phyloP scores from a whole-genome alignment of 345 rosid genomes.

The Aquilaria sinensis region DNA sequence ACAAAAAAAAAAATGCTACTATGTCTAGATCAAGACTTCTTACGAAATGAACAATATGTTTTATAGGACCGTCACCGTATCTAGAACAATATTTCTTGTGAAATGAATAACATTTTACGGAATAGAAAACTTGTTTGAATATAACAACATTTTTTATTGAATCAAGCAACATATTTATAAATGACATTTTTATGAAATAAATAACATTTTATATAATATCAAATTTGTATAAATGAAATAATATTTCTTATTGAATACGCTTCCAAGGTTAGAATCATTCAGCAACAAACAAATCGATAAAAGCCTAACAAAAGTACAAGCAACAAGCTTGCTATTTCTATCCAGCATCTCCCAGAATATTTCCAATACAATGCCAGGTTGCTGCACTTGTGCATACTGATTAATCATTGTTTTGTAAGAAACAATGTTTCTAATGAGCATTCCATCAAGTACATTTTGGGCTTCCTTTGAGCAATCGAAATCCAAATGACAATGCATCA shows the following conservation, averaged over 20 bases:
- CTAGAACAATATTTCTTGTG: no score
- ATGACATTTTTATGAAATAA: no score
- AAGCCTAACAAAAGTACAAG: constrained; percentile 33
- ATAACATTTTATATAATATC: no score
- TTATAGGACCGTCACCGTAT: no score
- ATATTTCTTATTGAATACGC: constrained; percentile 28
- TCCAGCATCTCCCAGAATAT: constrained; percentile 21
- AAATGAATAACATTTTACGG: no score
- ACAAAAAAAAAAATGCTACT: no score
- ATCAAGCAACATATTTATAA: constrained; percentile 25
- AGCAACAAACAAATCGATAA: constrained; percentile 22
- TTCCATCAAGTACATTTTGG: constrained; percentile 23
- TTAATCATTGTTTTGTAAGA: constrained; percentile 34
- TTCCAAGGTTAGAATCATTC: constrained; percentile 24
- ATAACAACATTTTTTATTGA: no score
- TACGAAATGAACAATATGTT: no score
- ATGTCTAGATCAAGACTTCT: no score
- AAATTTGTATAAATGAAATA: no score
- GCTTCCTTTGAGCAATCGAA: constrained; percentile 21
- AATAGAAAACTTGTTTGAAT: no score
- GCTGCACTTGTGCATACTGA: constrained; percentile 16
- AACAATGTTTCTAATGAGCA: constrained; percentile 32
- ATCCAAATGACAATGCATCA: constrained; percentile 23
- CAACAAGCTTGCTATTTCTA: constrained; percentile 23
- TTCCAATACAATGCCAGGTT: constrained; percentile 11